Conservation (phyloP, 2,329 filamentous ascomycete species). For the Cladobotryum protrusum region DNA sequence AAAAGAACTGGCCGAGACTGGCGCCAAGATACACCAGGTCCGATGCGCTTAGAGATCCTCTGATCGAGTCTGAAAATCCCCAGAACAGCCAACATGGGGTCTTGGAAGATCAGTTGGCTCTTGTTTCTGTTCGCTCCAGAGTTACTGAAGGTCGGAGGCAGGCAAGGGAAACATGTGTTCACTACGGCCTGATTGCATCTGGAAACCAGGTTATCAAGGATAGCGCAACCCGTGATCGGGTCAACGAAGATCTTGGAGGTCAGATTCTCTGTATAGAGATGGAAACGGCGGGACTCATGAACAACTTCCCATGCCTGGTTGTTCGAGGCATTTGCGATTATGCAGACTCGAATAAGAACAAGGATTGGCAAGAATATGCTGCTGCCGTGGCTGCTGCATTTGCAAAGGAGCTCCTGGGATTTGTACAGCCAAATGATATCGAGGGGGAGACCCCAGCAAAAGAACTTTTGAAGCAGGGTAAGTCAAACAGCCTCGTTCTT, state of each 20-base stretch:
- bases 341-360: conserved; percentile 32
- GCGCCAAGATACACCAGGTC: neutral
- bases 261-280: conserved; percentile 21
- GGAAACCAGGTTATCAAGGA: conserved; percentile 32
- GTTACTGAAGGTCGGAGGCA: neutral
- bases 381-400: conserved; percentile 27
- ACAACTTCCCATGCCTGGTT: conserved; percentile 25
- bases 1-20: neutral
- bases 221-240: conserved; percentile 21
- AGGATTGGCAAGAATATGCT: conserved; percentile 31
- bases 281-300: conserved; percentile 11
- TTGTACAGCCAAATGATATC: no score
- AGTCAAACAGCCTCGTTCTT: no score
- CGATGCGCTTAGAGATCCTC: neutral
- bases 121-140: no score
- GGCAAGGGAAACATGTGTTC: neutral
- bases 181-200: conserved; percentile 15
- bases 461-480: no score
- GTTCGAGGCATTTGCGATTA: conserved; percentile 36
- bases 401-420: conserved; percentile 14
- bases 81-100: no score
- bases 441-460: no score
- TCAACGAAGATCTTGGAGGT: conserved; percentile 14
- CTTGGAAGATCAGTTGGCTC: no score
- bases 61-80: neutral